These are phyloP conservation scores for Fusarium incarnatum DNA, from an alignment of 2,329 filamentous ascomycete species.

Conservation along the genomic window DNA sequence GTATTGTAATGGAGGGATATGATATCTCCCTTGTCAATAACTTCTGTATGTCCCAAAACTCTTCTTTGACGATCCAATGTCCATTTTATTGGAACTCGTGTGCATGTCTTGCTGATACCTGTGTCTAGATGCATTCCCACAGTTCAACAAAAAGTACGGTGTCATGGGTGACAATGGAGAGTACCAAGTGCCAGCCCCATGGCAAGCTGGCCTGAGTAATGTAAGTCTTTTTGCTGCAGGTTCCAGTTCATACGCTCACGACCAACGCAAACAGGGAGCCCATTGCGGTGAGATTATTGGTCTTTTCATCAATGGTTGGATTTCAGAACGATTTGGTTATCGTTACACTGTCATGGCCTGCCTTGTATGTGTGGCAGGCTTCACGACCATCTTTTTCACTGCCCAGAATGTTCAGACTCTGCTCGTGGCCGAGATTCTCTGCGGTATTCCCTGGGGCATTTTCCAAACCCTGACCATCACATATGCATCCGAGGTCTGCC, in stretches of 20 bases:
- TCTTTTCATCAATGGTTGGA: constrained; percentile 72
- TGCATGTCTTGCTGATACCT: constrained; percentile 19
- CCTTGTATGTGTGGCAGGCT: constrained; percentile 64
- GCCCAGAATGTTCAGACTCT: constrained; percentile 69
- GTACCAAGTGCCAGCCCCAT: constrained; percentile 69
- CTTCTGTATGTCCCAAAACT: constrained; percentile 31
- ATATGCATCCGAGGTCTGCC: constrained; percentile 79
- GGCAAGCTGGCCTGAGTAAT: constrained; percentile 72
- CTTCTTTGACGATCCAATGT: background rate
- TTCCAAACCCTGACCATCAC: constrained; percentile 71
- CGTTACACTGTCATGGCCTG: constrained; percentile 72
- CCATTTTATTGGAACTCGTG: background rate
- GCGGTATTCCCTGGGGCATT: constrained; percentile 71
- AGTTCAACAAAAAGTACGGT: constrained; percentile 70
- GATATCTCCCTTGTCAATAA: constrained; percentile 42
- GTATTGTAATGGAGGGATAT: constrained; percentile 43
- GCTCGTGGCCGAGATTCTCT: constrained; percentile 71
- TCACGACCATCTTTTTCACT: constrained; percentile 74
- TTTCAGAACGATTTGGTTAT: constrained; percentile 76
- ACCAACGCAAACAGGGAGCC: constrained; percentile 56
- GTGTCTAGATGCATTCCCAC: constrained; percentile 62
- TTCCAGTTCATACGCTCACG: constrained; percentile 9
- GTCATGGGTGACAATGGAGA: constrained; percentile 57
- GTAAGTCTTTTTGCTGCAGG: constrained; percentile 45
- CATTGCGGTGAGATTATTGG: constrained; percentile 74